Evolutionary conservation across 2,329 filamentous ascomycete species (phyloP).

Genomic region (Aspergillus tamarii): DNA sequence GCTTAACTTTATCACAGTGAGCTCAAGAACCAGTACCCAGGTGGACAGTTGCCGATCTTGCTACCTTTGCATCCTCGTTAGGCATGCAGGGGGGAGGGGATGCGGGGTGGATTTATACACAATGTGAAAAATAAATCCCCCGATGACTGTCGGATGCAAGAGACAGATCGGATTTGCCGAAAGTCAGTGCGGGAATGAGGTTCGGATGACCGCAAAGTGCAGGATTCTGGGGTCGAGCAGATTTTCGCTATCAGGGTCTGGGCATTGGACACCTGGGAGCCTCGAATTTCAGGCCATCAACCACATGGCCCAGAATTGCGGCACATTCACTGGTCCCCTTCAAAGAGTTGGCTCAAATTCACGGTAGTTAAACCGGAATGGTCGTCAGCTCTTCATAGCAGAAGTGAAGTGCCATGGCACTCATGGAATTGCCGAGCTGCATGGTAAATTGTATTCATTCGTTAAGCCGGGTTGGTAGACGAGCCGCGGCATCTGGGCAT

Average conservation of each 20-base stretch:
- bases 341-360: neutral
- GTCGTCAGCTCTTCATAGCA: neutral
- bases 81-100: neutral
- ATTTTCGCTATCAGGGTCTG: slow-evolving; percentile 3
- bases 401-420: neutral
- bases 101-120: slow-evolving; percentile 13
- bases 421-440: slow-evolving; percentile 1
- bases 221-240: slow-evolving; percentile 15
- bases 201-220: neutral
- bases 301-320: neutral
- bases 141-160: slow-evolving; percentile 7
- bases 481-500: neutral
- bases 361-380: neutral
- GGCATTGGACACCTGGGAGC: neutral
- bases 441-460: neutral
- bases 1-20: neutral
- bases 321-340: neutral
- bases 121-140: neutral
- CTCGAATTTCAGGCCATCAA: neutral
- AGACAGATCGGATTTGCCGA: slow-evolving; percentile 16
- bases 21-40: neutral
- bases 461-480: neutral
- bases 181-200: slow-evolving; percentile 5
- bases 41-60: neutral
- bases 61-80: neutral